Evolutionary conservation across 2,329 filamentous ascomycete species (phyloP), one percentile per base, ranked within the genome.

Genomic region (Escovopsis sp.): DNA sequence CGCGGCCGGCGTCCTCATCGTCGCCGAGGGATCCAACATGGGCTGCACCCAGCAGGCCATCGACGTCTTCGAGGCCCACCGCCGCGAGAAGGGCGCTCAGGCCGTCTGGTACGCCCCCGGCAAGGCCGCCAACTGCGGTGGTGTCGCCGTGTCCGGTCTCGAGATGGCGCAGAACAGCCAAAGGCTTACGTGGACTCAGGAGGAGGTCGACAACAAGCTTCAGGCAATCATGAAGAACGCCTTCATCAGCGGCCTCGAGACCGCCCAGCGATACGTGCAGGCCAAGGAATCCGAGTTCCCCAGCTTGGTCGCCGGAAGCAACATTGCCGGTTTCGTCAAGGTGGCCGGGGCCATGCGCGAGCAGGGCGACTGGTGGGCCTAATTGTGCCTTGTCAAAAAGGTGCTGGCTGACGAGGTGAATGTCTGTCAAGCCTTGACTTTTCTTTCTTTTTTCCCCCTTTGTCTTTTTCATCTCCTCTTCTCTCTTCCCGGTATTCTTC

Each of bases 11-110:
- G 72, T 71, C 54, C 75, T 79, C 57, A 92, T 85, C 67, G 79
- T 96, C 46, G 90, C 90, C 39, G 90, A 98, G 66, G 90, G 90
- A 38, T 90, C 81, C 63, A 96, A 96, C 76, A 96, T 98, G 90
- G 90, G 90, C 45, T 94, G 86, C 70, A 94, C 87, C 25, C 85
- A 90, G 63, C 86, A 82, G 45, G 88, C 88, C 47, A 94, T 98
- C 52, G 82, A 94, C 52, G 67, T 85, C 45, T 96, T 96, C 58
- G 88, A 96, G 72, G 72, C 69, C 14, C 67, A 77, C 51, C 73
- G 87, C 48, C 75, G 67, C 56, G 72, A 72, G 56, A 76, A 84
- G 66, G 75, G 73, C 45, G 61, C 62, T 35, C 56, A 63, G 6
- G 75, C 83, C 41, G 76, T 94, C 60, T 98, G 90, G 90, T 96